phyloP scores from a whole-genome alignment of 176 grass and related monocot species.

The Poa annua region DNA sequence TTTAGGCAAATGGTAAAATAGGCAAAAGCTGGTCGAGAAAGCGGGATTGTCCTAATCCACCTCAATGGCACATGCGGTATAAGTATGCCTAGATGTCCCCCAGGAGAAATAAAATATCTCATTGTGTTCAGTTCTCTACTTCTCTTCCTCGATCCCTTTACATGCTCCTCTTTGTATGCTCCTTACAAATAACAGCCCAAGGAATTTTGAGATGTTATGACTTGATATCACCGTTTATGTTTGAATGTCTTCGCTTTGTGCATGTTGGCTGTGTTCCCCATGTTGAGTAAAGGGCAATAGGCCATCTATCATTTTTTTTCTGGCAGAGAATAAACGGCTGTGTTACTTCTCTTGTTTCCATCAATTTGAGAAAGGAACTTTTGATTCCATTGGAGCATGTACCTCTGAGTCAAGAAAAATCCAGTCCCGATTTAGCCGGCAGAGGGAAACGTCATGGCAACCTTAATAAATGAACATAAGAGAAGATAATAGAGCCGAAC shows the following conservation, averaged over 20 bases:
- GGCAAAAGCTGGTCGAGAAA: slow-evolving; percentile 4
- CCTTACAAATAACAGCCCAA: slow-evolving; percentile 17
- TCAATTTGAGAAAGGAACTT: slow-evolving; percentile 24
- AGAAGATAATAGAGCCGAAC: background rate
- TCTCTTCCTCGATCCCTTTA: background rate
- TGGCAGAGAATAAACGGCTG: background rate
- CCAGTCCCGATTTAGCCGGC: background rate
- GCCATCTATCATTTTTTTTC: background rate
- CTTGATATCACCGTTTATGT: background rate
- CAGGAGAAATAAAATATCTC: slow-evolving; percentile 3
- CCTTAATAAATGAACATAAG: background rate
- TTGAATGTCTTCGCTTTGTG: background rate
- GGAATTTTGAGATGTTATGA: background rate
- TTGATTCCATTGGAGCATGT: background rate
- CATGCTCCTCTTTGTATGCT: background rate
- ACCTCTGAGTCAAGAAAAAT: slow-evolving; percentile 7
- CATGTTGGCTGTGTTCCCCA: background rate
- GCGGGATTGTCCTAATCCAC: background rate
- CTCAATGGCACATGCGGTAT: background rate
- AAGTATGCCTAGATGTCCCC: background rate
- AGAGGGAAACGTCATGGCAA: background rate
- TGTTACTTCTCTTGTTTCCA: background rate
- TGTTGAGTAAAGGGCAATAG: background rate
- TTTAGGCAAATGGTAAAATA: background rate
- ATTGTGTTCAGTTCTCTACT: background rate